Evolutionary conservation across 192 early-diverging fungal genomes (phyloP), one percentile per base, ranked within the genome.

Genomic region (Coemansia sp.): DNA sequence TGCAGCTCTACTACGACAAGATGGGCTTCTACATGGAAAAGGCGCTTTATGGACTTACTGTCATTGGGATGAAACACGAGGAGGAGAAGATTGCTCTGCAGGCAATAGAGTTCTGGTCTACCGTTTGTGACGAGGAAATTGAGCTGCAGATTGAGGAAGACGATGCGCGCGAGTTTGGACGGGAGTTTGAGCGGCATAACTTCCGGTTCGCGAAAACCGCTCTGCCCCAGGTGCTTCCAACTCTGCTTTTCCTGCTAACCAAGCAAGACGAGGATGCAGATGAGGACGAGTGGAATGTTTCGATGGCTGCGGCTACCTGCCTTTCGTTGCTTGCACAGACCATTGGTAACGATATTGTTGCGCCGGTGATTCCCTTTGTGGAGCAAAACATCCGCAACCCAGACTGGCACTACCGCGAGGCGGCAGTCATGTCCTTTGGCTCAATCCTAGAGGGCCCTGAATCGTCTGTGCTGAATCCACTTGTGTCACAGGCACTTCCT

Each of bases 61-160:
- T 98, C 18, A 81, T 87, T 55, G 96, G 95, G 15, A 97, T 99
- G 95, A 92, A 91, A 68, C 84, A 89, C 64, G 90, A 92, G 47
- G 89, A 93, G 60, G 90, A 94, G 57, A 89, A 90, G 19, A 94
- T 99, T 39, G 95, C 91, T 15, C 79, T 96, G 69, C 98, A 99
- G 76, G 97, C 97, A 51, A 91, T 99, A 67, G 98, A 99, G 84
- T 99, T 99, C 76, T 99, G 98, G 98, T 97, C 95, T 10, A 98
- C 97, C 39, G 90, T 99, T 32, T 97, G 94, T 71, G 98, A 99
- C 67, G 92, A 91, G 66, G 98, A 99, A 75, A 87, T 93, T 59
- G 92, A 93, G 54, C 71, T 93, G 18, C 77, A 85, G 18, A 62
- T 84, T 11, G 88, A 93, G 22, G 83, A 82, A 42, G 71, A 80